Percentiles rank a stretch among this genome's conserved stretches.
Conservation (phyloP, 1,284 basidiomycete species). For the Athelia sp. region DNA sequence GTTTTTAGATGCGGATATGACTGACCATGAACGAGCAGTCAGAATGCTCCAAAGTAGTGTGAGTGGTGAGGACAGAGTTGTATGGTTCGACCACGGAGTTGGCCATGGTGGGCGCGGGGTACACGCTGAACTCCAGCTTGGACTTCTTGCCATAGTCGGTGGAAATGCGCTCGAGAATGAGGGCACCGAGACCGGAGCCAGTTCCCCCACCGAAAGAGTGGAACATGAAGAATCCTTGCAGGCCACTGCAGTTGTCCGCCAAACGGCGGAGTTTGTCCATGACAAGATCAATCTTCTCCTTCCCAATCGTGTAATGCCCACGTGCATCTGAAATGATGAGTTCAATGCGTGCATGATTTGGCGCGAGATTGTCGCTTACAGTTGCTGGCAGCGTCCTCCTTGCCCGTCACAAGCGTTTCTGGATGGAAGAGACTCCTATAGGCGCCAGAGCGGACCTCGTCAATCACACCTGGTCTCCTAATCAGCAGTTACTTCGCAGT, state of each 20-base stretch:
- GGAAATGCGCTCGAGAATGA: conserved; percentile 94
- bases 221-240: conserved; percentile 99
- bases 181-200: conserved; percentile 97
- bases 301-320: conserved; percentile 97
- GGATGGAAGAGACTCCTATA: conserved; percentile 99
- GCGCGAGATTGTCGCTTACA: conserved; percentile 50
- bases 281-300: conserved; percentile 89
- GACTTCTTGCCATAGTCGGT: conserved; percentile 99
- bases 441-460: conserved; percentile 93
- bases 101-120: conserved; percentile 92
- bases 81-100: conserved; percentile 99
- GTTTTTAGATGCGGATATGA: conserved; percentile 5
- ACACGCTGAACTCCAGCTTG: conserved; percentile 98
- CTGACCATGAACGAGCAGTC: conserved; percentile 98
- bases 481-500: no score
- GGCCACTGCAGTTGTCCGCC: conserved; percentile 95
- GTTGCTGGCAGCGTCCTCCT: conserved; percentile 99
- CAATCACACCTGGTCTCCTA: conserved; percentile 57
- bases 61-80: conserved; percentile 98
- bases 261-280: conserved; percentile 97
- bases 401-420: conserved; percentile 96
- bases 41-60: conserved; percentile 98
- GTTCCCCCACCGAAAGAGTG: conserved; percentile 99
- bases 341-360: background rate
- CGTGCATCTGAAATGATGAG: conserved; percentile 70